Base-by-base conservation (phyloP, 2,329 filamentous ascomycete genomes). In the Arthroderma uncinatum region DNA sequence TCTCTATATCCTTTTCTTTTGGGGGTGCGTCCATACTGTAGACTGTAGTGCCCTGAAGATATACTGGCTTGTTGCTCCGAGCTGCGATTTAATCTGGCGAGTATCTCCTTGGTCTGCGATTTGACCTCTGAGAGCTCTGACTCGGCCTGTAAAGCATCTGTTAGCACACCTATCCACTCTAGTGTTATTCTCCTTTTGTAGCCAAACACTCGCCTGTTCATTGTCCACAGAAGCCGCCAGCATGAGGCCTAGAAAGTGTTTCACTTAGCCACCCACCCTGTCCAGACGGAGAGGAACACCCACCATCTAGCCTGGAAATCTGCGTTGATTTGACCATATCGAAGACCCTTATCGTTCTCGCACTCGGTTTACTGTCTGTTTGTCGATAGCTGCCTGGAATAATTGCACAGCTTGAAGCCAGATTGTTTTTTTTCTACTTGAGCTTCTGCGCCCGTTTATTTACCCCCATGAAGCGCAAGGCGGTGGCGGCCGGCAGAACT, bases 191-290 rank as follows among this genome's bases (percentile, higher is more conserved):
- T 19, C 40, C 16, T 42, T 9, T 19, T 42, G 39, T 7, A 23
- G 16, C 14, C 23, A 50, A 44, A 28, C 50, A 64, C 73, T 59
- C 68, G 86, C 84, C 76, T 87, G 83, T 68, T 89, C 87, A 71
- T 96, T 90, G 73, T 97, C 93, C 66, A 95, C 89, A 1, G 91
- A 95, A 59, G 92, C 92, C 69, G 90, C 92, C 64, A 98, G 82
- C 80, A 95, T 91, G 63, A 97, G 82, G 80, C 92, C 91, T 95
- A 66, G 54, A 62, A 58, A 61, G 53, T 10, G 42, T 42, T 10
- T 23, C 23, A 23, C 36, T 55, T 44, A 55, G 53, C 39, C 34
- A 7, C 50, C n/a, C 14, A 14, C 19, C 7, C 21, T 57, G 59
- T 16, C 19, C 28, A 36, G 14, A 44, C 14, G 2, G 8, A 14